Evolutionary conservation across 2,329 filamentous ascomycete genomes (phyloP).

Genomic region (Hypoxylon sp.): DNA sequence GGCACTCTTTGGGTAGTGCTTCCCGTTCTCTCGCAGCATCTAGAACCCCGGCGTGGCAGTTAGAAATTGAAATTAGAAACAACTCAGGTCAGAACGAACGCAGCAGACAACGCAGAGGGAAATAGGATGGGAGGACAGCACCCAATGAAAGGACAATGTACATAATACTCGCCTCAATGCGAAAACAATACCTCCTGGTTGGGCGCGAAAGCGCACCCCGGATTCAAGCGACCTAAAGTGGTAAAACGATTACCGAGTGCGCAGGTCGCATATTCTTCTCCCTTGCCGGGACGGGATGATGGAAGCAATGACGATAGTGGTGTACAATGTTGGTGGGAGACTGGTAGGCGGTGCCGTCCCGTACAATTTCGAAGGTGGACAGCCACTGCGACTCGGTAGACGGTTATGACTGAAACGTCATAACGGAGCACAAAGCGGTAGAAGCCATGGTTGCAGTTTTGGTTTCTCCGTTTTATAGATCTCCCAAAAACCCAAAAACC

Average conservation of each 20-base stretch:
- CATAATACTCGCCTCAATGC: conserved; percentile 19
- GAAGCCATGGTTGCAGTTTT: conserved; percentile 9
- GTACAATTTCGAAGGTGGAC: conserved; percentile 17
- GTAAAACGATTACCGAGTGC: conserved; percentile 18
- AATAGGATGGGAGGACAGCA: too few relatives aligned
- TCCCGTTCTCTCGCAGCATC: conserved; percentile 33
- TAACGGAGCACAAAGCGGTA: conserved; percentile 35
- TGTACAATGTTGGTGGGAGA: conserved; percentile 29
- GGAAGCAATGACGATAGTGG: conserved; percentile 31
- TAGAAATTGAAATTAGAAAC: conserved; percentile 34
- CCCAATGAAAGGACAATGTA: too few relatives aligned
- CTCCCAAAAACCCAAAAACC: too few relatives aligned
- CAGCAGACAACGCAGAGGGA: conserved; percentile 33
- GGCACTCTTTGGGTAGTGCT: conserved; percentile 26
- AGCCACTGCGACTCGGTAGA: conserved; percentile 14
- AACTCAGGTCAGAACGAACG: conserved; percentile 23
- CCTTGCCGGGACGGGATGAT: conserved; percentile 24
- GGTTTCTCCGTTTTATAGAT: conserved; percentile 21
- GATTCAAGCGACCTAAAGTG: conserved; percentile 25
- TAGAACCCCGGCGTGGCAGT: conserved; percentile 35
- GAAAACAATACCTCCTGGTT: conserved; percentile 25
- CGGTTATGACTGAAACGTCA: conserved; percentile 29
- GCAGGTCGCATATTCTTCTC: conserved; percentile 26
- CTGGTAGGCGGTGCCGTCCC: conserved; percentile 30
- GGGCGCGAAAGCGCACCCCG: conserved; percentile 31